phyloP scores from a whole-genome alignment of 108 stramenopile species.

The Chaetoceros tenuissimus region DNA sequence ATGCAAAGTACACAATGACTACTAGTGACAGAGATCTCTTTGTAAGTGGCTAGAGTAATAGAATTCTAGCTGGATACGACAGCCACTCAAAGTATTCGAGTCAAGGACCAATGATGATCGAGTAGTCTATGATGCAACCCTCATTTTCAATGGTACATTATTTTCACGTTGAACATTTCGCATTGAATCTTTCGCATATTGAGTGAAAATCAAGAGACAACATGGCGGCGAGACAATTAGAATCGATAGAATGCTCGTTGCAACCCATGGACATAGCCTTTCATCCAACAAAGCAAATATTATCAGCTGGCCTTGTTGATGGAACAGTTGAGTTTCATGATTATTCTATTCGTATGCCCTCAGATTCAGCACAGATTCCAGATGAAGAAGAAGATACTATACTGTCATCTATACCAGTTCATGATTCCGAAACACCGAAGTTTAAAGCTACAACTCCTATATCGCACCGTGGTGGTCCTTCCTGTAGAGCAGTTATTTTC shows the following conservation, averaged over 20 bases:
- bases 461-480: constrained; percentile 15
- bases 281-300: constrained; percentile 46
- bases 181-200: too few relatives aligned
- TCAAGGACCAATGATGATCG: too few relatives aligned
- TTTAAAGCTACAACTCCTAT: constrained; percentile 7
- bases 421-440: constrained; percentile 20
- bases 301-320: constrained; percentile 76
- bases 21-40: too few relatives aligned
- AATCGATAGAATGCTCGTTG: constrained; percentile 61
- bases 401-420: constrained; percentile 54
- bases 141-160: too few relatives aligned
- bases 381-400: constrained; percentile 66
- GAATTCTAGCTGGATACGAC: too few relatives aligned
- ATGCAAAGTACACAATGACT: too few relatives aligned
- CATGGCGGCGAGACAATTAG: not conserved
- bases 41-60: too few relatives aligned
- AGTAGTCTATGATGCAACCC: too few relatives aligned
- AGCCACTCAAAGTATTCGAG: too few relatives aligned
- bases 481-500: constrained; percentile 59
- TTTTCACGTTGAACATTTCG: too few relatives aligned
- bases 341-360: constrained; percentile 27
- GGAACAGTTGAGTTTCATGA: constrained; percentile 59
- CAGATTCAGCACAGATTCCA: constrained; percentile 30
- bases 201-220: too few relatives aligned
- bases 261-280: constrained; percentile 79